These are phyloP conservation scores for Cutaneotrichosporon arboriforme DNA, from an alignment of 1,284 basidiomycete species.

Conservation along the genomic window DNA sequence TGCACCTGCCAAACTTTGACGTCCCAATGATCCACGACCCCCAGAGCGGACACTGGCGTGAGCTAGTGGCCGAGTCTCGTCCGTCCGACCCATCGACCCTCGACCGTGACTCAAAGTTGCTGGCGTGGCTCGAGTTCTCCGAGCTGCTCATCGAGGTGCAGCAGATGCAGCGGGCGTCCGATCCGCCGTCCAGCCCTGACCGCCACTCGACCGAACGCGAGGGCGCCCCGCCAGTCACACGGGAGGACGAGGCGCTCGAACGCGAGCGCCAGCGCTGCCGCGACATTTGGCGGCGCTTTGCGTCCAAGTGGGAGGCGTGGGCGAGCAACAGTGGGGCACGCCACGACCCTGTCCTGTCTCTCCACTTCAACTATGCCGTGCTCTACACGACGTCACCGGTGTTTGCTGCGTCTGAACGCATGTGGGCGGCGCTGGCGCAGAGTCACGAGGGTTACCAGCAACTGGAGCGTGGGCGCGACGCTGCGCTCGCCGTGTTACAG, in stretches of 20 bases:
- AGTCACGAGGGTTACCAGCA: slow-evolving; percentile 36
- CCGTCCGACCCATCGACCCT: slow-evolving; percentile 32
- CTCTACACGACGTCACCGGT: slow-evolving; percentile 41
- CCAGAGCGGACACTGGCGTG: slow-evolving; percentile 35
- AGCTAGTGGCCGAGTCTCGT: slow-evolving; percentile 23
- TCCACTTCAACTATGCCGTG: slow-evolving; percentile 43
- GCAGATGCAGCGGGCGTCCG: slow-evolving; percentile 4
- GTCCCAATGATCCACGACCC: slow-evolving; percentile 31
- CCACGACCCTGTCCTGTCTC: slow-evolving; percentile 29
- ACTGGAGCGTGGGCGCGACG: slow-evolving; percentile 41
- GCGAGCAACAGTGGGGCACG: slow-evolving; percentile 24
- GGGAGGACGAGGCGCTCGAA: neutral
- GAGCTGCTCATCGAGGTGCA: slow-evolving; percentile 39
- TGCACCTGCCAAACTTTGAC: slow-evolving; percentile 30
- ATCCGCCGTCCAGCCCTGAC: neutral
- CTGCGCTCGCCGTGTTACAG: slow-evolving; percentile 41
- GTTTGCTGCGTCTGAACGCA: slow-evolving; percentile 24
- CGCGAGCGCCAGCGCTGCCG: slow-evolving; percentile 9
- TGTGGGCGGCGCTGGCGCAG: slow-evolving; percentile 38
- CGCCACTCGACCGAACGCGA: neutral
- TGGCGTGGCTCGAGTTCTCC: slow-evolving; percentile 47
- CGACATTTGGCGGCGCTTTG: slow-evolving; percentile 32
- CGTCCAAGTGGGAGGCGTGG: slow-evolving; percentile 38
- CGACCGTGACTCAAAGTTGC: slow-evolving; percentile 43
- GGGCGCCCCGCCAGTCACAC: neutral